Evolutionary conservation across 2,329 filamentous ascomycete genomes (phyloP), one percentile per base, ranked within the genome.

Genomic region (Aspergillus oerlinghausenensis): DNA sequence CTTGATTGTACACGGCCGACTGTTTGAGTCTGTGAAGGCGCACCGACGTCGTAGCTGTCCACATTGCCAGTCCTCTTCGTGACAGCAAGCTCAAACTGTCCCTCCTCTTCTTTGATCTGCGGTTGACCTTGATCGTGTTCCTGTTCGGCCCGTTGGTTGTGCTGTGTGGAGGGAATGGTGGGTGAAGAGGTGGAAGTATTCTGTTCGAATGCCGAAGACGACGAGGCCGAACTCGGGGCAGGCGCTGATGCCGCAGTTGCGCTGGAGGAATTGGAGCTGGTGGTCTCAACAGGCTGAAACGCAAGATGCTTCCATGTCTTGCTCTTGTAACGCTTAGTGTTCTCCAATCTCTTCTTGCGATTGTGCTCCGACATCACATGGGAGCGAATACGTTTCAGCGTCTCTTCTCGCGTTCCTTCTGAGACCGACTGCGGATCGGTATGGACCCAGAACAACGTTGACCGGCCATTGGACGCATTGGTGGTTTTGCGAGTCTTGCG

Each of bases 301-400:
- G 70, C 66, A 52, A 73, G 55, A 21, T 73, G 68, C 49, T 74
- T 74, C 67, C 68, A 75, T 29, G 70, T 65, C 59, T 73, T 73
- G 56, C 63, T 67, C 57, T 72, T 75, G 59, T 74, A 73, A 11
- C 71, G 70, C 54, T 73, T 72, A 4, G 71, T 74, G 35, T 66
- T 75, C 38, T 75, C 73, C 51, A 74, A 60, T 49, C 73, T 64
- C 54, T 75, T 75, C 61, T 75, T 75, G 57, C 73, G 70, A 60
- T 75, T 75, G 56, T 75, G 73, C 55, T 75, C 73, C 42, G 73
- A 75, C 73, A 75, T 75, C 45, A 75, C 73, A 68, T 75, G 73
- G 19, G 73, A 75, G n/a, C 73, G 72, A 50, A 75, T 75, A 38
- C 73, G 70, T 60, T 75, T 75, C 56, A 75, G 60, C 1, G 72